A percentile compares a stretch with the other conserved stretches of the same genome.
phyloP scores from a whole-genome alignment of 257 asterid species.

The Asclepias syriaca region DNA sequence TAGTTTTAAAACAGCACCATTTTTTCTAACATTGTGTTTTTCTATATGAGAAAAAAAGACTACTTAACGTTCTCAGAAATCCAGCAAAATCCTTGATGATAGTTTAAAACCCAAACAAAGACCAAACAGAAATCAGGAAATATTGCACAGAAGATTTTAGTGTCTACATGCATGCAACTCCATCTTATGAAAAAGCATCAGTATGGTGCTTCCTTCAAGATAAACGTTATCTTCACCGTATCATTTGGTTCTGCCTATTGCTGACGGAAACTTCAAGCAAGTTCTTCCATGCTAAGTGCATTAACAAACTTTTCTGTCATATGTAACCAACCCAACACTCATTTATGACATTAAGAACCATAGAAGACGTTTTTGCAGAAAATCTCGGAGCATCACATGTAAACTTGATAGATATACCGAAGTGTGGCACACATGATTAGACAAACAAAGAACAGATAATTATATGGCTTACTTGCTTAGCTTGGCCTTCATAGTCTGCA shows the following conservation, averaged over 20 bases:
- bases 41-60: not conserved
- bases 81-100: not conserved
- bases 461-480: conserved; percentile 76
- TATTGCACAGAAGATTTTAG: not conserved
- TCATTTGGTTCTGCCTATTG: not conserved
- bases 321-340: not conserved
- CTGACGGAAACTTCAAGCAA: too few species aligned
- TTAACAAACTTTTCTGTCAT: not conserved
- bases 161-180: not conserved
- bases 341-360: not conserved
- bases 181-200: not conserved
- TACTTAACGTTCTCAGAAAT: not conserved
- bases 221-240: not conserved
- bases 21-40: not conserved
- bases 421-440: not conserved
- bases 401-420: not conserved
- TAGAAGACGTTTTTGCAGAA: not conserved
- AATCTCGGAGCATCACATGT: not conserved
- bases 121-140: not conserved
- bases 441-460: not conserved
- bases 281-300: not conserved
- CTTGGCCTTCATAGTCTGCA: conserved; percentile 91
- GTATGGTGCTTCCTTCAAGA: not conserved
- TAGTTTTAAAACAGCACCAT: too few species aligned
- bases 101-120: not conserved